phyloP scores from a whole-genome alignment of 1,284 basidiomycete species.

The Rhodotorula sp. region DNA sequence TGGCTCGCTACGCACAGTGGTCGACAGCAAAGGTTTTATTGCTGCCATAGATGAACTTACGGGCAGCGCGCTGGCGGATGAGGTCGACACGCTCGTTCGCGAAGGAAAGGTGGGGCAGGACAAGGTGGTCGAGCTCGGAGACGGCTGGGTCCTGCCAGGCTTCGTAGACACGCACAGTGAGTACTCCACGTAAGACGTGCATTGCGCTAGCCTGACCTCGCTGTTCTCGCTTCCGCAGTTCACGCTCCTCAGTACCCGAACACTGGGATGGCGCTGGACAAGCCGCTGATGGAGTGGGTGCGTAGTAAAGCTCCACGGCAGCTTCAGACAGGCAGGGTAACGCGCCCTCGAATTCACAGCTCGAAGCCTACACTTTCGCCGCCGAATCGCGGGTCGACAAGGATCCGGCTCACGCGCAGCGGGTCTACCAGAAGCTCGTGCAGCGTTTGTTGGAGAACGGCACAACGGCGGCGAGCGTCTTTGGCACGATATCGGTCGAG shows the following conservation, averaged over 20 bases:
- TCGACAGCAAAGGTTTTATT: slow-evolving; percentile 60
- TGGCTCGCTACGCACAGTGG: slow-evolving; percentile 49
- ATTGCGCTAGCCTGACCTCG: not conserved
- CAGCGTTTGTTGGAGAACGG: slow-evolving; percentile 64
- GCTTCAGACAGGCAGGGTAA: slow-evolving; percentile 48
- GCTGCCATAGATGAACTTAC: slow-evolving; percentile 23
- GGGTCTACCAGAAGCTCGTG: slow-evolving; percentile 66
- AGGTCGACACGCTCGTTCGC: not conserved
- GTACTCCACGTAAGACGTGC: not conserved
- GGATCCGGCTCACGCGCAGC: slow-evolving; percentile 59
- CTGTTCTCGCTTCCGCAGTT: slow-evolving; percentile 53
- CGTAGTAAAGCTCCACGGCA: not conserved
- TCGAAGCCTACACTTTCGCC: slow-evolving; percentile 54
- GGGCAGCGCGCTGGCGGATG: not conserved
- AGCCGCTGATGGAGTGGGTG: slow-evolving; percentile 71
- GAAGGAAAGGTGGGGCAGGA: slow-evolving; percentile 6
- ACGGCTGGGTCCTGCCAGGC: slow-evolving; percentile 66
- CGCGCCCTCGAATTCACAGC: not conserved
- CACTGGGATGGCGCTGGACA: slow-evolving; percentile 75
- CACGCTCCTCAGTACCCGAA: slow-evolving; percentile 84
- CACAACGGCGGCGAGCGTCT: slow-evolving; percentile 69
- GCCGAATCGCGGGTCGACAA: slow-evolving; percentile 71
- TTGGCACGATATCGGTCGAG: slow-evolving; percentile 73
- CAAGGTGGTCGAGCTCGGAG: slow-evolving; percentile 31
- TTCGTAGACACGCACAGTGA: slow-evolving; percentile 52